Base-by-base conservation (phyloP, 768 basidiomycete genomes). In the Pisolithus orientalis region DNA sequence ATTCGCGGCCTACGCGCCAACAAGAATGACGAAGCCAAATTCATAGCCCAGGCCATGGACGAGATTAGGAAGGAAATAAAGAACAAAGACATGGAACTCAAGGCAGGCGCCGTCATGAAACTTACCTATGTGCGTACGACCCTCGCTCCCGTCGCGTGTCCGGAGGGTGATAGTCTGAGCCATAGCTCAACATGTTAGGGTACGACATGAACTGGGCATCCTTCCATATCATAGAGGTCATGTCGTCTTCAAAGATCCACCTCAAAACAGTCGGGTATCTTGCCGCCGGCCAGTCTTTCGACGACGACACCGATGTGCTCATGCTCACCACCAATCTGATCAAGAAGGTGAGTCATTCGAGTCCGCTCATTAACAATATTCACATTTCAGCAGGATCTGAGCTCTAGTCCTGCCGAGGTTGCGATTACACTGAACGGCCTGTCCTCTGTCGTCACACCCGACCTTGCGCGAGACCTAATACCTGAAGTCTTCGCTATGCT, bases 181-280 rank as follows among this genome's bases (percentile, higher is more conserved):
- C 53, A 13, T 50, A 98, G 95, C 84, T 99, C 57, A 92, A 98
- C 66, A 98, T 99, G 96, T 72, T 99, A 49, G 96, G 86, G 49
- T 93, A 87, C 65, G 93, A 88, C 72, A 96, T 89, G 84, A 82
- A 82, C 53, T 96, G 93, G 84, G 94, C 94, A 43, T 90, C 96
- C 7, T 99, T 99, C 62, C 85, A 95, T 67, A 88, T 99, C 49
- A 86, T 98, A 6, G 96, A 99, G 65, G 93, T 95, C 67, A 99
- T 99, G 96, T 93, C 93, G 37, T 94, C 93, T 4, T 74, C 87
- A 4, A 85, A 85, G 65, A 81, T 86, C 58, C 94, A 98, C 70
- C 77, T 98, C 58, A 99, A 99, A 76, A 84, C 82, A 27, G 86
- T 98, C 46, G 96, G 96, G 11, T 98, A 99, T 69, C 85, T 99